Evolutionary conservation across 1,139 yeast genomes (phyloP), one percentile per base, ranked within the genome.

Genomic region (Sugiyamaella neomexicana): DNA sequence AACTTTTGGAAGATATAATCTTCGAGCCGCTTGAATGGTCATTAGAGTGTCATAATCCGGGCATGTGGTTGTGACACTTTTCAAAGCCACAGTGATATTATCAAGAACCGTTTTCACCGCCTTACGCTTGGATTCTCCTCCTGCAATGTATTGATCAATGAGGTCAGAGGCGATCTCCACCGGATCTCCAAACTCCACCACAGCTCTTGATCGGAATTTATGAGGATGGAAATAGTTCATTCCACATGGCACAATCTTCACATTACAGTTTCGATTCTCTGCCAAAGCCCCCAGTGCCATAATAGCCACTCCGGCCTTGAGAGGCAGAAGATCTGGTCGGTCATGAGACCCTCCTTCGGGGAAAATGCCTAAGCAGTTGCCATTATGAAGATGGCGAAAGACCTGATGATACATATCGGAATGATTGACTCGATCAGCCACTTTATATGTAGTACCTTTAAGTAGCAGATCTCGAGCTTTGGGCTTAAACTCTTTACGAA

Each of bases 301-400:
- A 52, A 93, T 86, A 1, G 97, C 98, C 15, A 93, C 98, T 55
- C 99, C 99, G 0, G 98, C 97, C 67, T 93, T 93, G 65, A 93
- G 75, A 0, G 98, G 98, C 53, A 93, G 75, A 60, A 93, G 72
- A 61, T 89, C 96, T 0, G 98, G 85, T 58, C 98, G 78, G 69
- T 93, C 99, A 65, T 93, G 99, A 15, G 96, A 88, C 0, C 98
- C 98, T 51, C 98, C 98, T 72, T 91, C 98, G 2, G 98, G 98
- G 72, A 91, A 93, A 51, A 93, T 89, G n/a, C 98, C 99, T 38
- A 93, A 75, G 62, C 96, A 88, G 57, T 88, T 83, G 49, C 93
- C 90, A 55, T 81, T 79, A 16, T 88, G 80, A 60, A 93, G 77
- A 69, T 89, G 97, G 52, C 83, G 79, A 68, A 91, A 93, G 1